Conservation (phyloP, 768 basidiomycete species). For the Strobilomyces dryophilus region DNA sequence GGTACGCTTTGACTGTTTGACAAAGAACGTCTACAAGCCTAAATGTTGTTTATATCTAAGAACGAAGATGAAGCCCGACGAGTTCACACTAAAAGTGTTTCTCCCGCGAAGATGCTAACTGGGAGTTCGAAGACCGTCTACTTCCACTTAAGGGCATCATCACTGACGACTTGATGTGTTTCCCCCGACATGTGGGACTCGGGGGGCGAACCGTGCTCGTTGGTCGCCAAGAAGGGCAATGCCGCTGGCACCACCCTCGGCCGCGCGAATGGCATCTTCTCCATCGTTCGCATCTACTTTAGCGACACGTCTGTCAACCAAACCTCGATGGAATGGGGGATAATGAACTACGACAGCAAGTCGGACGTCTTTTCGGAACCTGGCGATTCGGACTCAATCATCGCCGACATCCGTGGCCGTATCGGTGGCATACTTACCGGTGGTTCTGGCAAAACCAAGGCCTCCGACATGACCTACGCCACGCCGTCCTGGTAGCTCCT, state of each 20-base stretch:
- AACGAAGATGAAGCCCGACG: neutral
- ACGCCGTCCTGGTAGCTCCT: slow-evolving; percentile 1
- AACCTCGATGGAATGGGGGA: neutral
- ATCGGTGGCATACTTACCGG: neutral
- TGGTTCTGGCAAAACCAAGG: neutral
- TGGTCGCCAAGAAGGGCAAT: neutral
- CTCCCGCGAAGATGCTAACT: neutral
- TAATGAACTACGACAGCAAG: neutral
- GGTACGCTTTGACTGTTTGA: neutral
- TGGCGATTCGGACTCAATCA: neutral
- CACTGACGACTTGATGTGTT: neutral
- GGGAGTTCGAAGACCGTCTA: neutral
- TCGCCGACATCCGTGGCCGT: neutral
- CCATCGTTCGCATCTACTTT: neutral
- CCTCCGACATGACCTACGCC: neutral
- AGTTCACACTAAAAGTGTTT: neutral
- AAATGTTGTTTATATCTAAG: neutral
- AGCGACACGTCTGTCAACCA: neutral
- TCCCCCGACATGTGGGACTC: neutral
- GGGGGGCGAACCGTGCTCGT: neutral
- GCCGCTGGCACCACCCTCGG: neutral
- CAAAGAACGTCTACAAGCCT: too few species aligned
- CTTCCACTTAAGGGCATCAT: neutral
- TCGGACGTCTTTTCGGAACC: neutral
- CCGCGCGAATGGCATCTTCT: neutral